Evolutionary conservation across 768 basidiomycete genomes (phyloP).

Genomic region (Rhodocollybia butyracea): DNA sequence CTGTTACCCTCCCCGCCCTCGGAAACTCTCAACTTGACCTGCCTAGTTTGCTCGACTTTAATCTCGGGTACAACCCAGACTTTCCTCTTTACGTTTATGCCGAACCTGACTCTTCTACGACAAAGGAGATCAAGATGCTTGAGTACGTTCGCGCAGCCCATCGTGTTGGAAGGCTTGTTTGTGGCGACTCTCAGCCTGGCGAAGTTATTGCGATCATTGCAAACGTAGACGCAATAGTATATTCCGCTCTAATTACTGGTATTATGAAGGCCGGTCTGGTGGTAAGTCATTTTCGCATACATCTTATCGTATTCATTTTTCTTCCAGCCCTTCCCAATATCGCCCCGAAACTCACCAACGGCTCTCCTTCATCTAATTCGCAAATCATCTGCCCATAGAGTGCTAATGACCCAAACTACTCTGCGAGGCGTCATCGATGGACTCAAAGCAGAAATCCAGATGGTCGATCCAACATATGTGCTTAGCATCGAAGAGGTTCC

Average conservation of each 20-base stretch:
- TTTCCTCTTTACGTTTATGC: conserved; percentile 28
- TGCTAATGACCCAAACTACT: conserved; percentile 26
- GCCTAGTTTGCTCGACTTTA: conserved; percentile 31
- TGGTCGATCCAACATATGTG: conserved; percentile 6
- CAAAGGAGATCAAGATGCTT: conserved; percentile 19
- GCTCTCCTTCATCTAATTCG: conserved; percentile 30
- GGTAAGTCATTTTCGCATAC: conserved; percentile 20
- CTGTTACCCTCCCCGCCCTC: background rate
- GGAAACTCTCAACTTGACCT: conserved; percentile 16
- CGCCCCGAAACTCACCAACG: conserved; percentile 32
- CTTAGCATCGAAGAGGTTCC: conserved; percentile 14
- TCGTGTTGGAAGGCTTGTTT: conserved; percentile 22
- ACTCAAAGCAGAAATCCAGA: conserved; percentile 11
- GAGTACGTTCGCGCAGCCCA: conserved; percentile 27
- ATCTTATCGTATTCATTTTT: background rate
- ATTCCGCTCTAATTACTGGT: conserved; percentile 24
- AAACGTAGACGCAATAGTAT: conserved; percentile 24
- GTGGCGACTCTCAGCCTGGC: conserved; percentile 14
- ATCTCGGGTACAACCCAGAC: conserved; percentile 30
- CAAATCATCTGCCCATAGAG: conserved; percentile 25
- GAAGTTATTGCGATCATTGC: conserved; percentile 30
- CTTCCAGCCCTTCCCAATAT: conserved; percentile 31
- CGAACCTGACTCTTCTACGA: conserved; percentile 13
- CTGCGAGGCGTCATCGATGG: conserved; percentile 19
- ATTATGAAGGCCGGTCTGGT: conserved; percentile 24